Conservation (phyloP, 148 eudicot species). For the Camellia granthamiana region DNA sequence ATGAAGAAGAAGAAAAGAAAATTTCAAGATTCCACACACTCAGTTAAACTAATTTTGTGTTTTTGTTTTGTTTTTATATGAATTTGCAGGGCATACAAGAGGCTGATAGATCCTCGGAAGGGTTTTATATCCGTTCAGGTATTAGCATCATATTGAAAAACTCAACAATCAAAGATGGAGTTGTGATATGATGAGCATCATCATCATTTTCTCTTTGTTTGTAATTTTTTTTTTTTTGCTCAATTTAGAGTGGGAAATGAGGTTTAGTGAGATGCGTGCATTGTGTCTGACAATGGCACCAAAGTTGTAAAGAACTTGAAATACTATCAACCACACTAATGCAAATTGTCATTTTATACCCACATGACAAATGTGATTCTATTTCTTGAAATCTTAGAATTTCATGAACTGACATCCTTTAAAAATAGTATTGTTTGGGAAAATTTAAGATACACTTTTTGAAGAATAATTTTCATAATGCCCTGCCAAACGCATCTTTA, state of each 20-base stretch:
- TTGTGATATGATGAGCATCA: slow-evolving; percentile 42
- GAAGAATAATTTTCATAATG: too few relatives aligned
- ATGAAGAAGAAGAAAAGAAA: not conserved
- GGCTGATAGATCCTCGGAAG: slow-evolving; percentile 88
- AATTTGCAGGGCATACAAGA: slow-evolving; percentile 78
- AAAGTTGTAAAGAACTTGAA: slow-evolving; percentile 1
- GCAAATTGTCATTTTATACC: not conserved
- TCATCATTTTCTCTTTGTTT: not conserved
- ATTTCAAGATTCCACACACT: not conserved
- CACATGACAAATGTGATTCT: not conserved
- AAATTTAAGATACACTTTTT: too few relatives aligned
- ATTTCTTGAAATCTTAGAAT: not conserved
- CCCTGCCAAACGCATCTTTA: too few relatives aligned
- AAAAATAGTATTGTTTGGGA: too few relatives aligned
- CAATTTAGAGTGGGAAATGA: not conserved
- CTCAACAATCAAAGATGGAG: slow-evolving; percentile 72
- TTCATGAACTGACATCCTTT: too few relatives aligned
- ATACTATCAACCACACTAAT: not conserved
- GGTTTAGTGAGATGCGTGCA: not conserved
- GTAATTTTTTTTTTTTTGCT: slow-evolving; percentile 4
- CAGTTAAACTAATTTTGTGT: not conserved
- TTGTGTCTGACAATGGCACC: not conserved
- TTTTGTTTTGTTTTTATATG: not conserved
- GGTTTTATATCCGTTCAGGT: slow-evolving; percentile 92
- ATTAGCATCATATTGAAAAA: slow-evolving; percentile 65